Percentiles rank a stretch among this genome's conserved stretches.
These are phyloP conservation scores for Zygoascus bituminiphila DNA, from an alignment of 805 yeast genomes.

Conservation along the genomic window DNA sequence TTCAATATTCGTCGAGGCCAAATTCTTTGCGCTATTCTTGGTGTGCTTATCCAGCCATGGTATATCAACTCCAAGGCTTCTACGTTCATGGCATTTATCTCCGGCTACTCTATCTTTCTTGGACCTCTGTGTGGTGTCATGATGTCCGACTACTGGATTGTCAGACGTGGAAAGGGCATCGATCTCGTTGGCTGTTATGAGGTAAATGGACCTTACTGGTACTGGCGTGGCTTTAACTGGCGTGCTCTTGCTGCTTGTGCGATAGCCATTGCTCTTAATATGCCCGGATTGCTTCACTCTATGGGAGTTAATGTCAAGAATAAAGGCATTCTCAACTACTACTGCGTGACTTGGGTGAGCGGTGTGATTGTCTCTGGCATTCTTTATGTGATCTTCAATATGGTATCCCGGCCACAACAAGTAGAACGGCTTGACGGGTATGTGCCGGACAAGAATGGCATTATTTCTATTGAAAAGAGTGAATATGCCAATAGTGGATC, in stretches of 20 bases:
- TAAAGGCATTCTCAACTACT: constrained; percentile 12
- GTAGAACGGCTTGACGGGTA: constrained; percentile 1
- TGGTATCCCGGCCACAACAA: constrained; percentile 5
- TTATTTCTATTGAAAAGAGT: constrained; percentile 3
- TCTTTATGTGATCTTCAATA: constrained; percentile 6
- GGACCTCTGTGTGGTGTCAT: constrained; percentile 35
- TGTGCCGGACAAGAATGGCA: constrained; percentile 1
- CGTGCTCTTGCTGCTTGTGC: constrained; percentile 31
- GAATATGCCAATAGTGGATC: background rate
- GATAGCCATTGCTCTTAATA: constrained; percentile 12
- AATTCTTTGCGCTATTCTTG: constrained; percentile 31
- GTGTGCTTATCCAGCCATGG: constrained; percentile 33
- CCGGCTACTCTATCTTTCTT: constrained; percentile 33
- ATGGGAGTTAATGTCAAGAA: constrained; percentile 12
- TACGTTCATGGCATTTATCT: constrained; percentile 12
- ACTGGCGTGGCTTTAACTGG: constrained; percentile 38
- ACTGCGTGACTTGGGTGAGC: constrained; percentile 9
- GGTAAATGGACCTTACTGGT: constrained; percentile 32
- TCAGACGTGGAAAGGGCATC: constrained; percentile 30
- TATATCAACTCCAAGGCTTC: constrained; percentile 16
- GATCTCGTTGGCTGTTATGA: constrained; percentile 7
- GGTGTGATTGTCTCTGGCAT: constrained; percentile 9
- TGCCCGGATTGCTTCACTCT: constrained; percentile 12
- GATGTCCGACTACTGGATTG: constrained; percentile 34
- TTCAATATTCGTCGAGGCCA: constrained; percentile 36